Conservation (phyloP, 192 early-diverging fungal species). For the Fimicolochytrium jonesii region DNA sequence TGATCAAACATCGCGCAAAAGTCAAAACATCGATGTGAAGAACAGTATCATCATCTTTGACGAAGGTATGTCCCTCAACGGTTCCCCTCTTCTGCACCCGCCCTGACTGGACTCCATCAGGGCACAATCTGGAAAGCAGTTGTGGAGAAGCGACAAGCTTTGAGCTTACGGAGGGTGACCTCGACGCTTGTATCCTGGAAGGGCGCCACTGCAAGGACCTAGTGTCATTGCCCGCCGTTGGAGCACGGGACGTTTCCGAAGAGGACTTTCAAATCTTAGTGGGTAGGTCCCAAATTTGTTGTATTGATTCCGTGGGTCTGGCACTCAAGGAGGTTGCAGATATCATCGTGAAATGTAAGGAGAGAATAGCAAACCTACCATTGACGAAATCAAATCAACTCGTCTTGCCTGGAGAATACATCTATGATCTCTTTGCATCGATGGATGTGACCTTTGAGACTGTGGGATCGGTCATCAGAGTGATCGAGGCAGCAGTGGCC, state of each 20-base stretch:
- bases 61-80: slow-evolving; percentile 38
- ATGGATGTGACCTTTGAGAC: slow-evolving; percentile 8
- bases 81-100: not conserved
- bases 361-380: no score
- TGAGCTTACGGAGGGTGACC: slow-evolving; percentile 2
- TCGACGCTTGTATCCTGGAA: not conserved
- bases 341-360: no score
- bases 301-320: no score
- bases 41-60: slow-evolving; percentile 62
- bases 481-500: slow-evolving; percentile 23
- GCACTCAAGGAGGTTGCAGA: no score
- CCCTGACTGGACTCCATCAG: slow-evolving; percentile 19
- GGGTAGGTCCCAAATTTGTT: no score
- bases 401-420: slow-evolving; percentile 27
- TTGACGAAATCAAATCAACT: no score
- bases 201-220: no score
- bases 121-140: slow-evolving; percentile 29
- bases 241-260: no score
- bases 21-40: slow-evolving; percentile 50
- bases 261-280: no score
- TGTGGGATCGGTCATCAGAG: slow-evolving; percentile 3
- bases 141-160: slow-evolving; percentile 20
- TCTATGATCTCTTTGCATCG: slow-evolving; percentile 30
- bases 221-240: no score
- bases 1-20: slow-evolving; percentile 44